A percentile compares a stretch with the other conserved stretches of the same genome.
Evolutionary conservation across 2,329 filamentous ascomycete genomes (phyloP).

Genomic region (Pyricularia grisea): DNA sequence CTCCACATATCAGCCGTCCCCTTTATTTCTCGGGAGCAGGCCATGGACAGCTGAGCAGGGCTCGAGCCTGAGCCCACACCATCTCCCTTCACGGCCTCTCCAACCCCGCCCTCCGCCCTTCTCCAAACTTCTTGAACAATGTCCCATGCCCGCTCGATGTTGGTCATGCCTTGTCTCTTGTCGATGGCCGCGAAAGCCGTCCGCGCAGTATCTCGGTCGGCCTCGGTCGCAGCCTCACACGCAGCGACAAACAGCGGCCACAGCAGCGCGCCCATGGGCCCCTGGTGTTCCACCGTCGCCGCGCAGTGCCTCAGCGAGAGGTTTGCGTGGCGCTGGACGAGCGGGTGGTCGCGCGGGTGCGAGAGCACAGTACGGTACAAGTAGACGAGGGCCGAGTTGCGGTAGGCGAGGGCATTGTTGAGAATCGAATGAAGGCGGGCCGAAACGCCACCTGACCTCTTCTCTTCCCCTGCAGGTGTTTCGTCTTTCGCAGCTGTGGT

Average conservation of each 20-base stretch:
- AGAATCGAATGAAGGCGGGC: constrained; percentile 42
- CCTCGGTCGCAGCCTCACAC: constrained; percentile 42
- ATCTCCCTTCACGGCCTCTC: constrained; percentile 8
- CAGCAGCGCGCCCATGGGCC: constrained; percentile 54
- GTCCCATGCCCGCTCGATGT: constrained; percentile 51
- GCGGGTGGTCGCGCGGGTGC: constrained; percentile 32
- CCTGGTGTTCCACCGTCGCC: constrained; percentile 42
- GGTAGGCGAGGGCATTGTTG: constrained; percentile 51
- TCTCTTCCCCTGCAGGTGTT: constrained; percentile 7
- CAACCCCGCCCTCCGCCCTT: constrained; percentile 30
- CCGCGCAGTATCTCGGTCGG: constrained; percentile 41
- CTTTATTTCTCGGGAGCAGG: not conserved
- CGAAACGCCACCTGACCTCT: constrained; percentile 12
- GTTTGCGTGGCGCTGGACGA: constrained; percentile 45
- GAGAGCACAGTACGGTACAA: constrained; percentile 45
- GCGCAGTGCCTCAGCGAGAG: constrained; percentile 42
- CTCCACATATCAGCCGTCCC: constrained; percentile 38
- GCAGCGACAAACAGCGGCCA: constrained; percentile 57
- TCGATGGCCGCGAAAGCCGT: constrained; percentile 43
- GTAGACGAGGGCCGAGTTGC: constrained; percentile 48
- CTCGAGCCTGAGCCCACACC: constrained; percentile 10
- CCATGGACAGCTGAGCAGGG: not conserved
- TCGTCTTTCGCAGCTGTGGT: constrained; percentile 5
- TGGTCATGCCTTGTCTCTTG: constrained; percentile 53
- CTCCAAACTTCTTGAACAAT: constrained; percentile 55